Percentiles rank a stretch among this genome's conserved stretches.
Evolutionary conservation across 2,329 filamentous ascomycete genomes (phyloP).

Genomic region (Aspergillus chevalieri): DNA sequence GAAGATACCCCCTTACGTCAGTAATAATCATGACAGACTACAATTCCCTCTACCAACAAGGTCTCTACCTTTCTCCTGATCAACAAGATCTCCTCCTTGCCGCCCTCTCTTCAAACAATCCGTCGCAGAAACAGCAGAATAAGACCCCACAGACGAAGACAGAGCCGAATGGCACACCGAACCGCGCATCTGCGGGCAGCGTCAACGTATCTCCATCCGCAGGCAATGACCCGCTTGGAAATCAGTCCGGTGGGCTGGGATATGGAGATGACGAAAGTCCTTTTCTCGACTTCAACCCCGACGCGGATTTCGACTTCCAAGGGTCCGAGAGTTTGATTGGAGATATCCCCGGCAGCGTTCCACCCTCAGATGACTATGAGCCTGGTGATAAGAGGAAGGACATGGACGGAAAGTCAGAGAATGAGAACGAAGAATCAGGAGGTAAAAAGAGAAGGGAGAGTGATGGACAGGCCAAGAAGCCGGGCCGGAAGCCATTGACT

Average conservation of each 20-base stretch:
- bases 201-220: slow-evolving; percentile 25
- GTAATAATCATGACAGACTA: slow-evolving; percentile 32
- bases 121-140: slow-evolving; percentile 27
- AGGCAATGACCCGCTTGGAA: slow-evolving; percentile 25
- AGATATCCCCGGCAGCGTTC: slow-evolving; percentile 53
- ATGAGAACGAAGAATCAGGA: slow-evolving; percentile 58
- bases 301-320: slow-evolving; percentile 67
- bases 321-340: slow-evolving; percentile 66
- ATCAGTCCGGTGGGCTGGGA: slow-evolving; percentile 43
- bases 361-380: slow-evolving; percentile 41
- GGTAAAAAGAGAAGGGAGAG: slow-evolving; percentile 70
- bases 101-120: slow-evolving; percentile 66
- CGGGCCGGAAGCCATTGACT: slow-evolving; percentile 88
- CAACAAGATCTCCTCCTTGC: slow-evolving; percentile 72
- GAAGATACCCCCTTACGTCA: neutral
- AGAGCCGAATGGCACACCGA: slow-evolving; percentile 22
- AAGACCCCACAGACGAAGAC: slow-evolving; percentile 18
- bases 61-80: slow-evolving; percentile 66
- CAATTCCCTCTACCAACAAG: slow-evolving; percentile 40
- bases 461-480: slow-evolving; percentile 88
- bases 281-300: slow-evolving; percentile 74
- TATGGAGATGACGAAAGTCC: slow-evolving; percentile 64
- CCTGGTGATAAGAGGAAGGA: slow-evolving; percentile 58
- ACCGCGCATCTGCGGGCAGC: slow-evolving; percentile 43
- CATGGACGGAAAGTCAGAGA: slow-evolving; percentile 49